These are phyloP conservation scores for Ceratobasidium sp. DNA, from an alignment of 1,284 basidiomycete species.

Conservation along the genomic window DNA sequence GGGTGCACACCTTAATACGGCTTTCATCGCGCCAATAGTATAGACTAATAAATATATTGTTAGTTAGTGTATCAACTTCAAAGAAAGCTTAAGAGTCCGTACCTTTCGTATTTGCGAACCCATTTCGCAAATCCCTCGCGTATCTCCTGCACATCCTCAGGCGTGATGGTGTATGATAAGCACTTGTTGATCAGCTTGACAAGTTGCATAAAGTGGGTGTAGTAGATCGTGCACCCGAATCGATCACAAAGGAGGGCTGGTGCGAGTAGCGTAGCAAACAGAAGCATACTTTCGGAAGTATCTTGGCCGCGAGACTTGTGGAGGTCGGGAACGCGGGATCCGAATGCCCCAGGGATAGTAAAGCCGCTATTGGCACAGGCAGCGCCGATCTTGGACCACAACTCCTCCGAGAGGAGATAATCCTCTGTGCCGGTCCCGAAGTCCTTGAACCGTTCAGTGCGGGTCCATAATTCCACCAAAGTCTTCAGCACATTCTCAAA, in stretches of 20 bases:
- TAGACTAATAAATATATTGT: conserved; percentile 55
- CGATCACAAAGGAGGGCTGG: conserved; percentile 35
- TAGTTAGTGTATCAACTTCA: no score
- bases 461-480: conserved; percentile 42
- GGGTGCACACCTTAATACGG: no score
- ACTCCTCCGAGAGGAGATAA: neutral
- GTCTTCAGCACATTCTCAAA: conserved; percentile 46
- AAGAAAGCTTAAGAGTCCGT: conserved; percentile 39
- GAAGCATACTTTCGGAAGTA: conserved; percentile 56
- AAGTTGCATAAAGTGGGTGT: conserved; percentile 61
- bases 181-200: conserved; percentile 60
- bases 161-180: conserved; percentile 59
- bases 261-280: conserved; percentile 27
- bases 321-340: conserved; percentile 59
- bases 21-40: no score
- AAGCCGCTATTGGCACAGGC: conserved; percentile 54
- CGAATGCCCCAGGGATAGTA: conserved; percentile 62
- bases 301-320: conserved; percentile 53
- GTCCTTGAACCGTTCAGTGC: neutral
- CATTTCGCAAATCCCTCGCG: conserved; percentile 59
- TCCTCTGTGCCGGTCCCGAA: conserved; percentile 51
- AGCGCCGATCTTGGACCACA: conserved; percentile 60
- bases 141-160: conserved; percentile 56
- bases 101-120: conserved; percentile 54
- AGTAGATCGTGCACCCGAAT: conserved; percentile 48